phyloP scores from a whole-genome alignment of 2,329 filamentous ascomycete species.

The Aspergillus tanneri region DNA sequence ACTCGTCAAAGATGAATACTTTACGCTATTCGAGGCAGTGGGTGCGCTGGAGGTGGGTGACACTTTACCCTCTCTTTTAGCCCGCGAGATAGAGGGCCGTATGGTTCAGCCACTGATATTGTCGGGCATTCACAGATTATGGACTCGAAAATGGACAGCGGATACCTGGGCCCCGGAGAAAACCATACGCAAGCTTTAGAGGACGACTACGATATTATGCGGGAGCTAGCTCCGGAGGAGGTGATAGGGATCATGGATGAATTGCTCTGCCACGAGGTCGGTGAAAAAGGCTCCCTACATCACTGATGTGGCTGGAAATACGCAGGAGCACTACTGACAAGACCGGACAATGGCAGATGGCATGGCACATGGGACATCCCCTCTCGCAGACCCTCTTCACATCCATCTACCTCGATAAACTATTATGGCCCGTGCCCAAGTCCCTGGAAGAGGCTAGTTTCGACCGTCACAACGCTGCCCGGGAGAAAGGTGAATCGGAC shows the following conservation, averaged over 20 bases:
- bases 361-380: constrained; percentile 95
- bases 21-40: constrained; percentile 92
- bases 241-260: constrained; percentile 93
- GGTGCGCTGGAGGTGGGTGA: constrained; percentile 62
- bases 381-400: constrained; percentile 93
- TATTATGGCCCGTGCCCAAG: constrained; percentile 69
- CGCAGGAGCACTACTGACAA: constrained; percentile 11
- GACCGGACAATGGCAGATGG: constrained; percentile 60
- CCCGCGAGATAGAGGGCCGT: neutral
- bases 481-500: constrained; percentile 34
- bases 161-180: constrained; percentile 74
- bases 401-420: constrained; percentile 81
- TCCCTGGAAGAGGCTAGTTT: constrained; percentile 67
- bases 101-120: constrained; percentile 16
- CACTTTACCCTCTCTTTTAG: neutral
- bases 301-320: neutral
- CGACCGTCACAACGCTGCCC: constrained; percentile 29
- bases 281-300: constrained; percentile 11
- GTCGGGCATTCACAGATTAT: constrained; percentile 67
- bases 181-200: constrained; percentile 60
- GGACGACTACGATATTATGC: constrained; percentile 73
- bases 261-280: constrained; percentile 80
- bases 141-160: constrained; percentile 99
- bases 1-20: constrained; percentile 88
- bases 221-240: constrained; percentile 69